Base-by-base conservation (phyloP, 805 yeast species). In the Teunomyces cretensis region DNA sequence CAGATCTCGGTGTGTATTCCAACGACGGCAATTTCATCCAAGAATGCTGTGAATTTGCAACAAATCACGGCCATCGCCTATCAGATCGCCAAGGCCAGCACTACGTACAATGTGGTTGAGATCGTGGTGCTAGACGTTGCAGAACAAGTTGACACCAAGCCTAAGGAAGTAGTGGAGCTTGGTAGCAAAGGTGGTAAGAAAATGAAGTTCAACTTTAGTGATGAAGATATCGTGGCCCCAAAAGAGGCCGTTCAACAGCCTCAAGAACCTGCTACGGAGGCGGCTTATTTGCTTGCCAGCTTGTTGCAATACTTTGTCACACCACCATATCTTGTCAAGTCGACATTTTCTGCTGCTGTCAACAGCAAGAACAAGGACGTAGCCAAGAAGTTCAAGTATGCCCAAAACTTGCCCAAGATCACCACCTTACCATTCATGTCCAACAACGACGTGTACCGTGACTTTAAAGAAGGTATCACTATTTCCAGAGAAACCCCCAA, bases 241-340 rank as follows among this genome's bases (percentile, higher is more conserved):
- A 63, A 52, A n/a, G 53, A 55, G 11, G 50, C 45, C 4, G 45
- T 37, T 4, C 43, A 43, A 12, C 48, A 48, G 28, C 54, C 44
- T 28, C 43, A 27, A 39, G 30, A 14, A 32, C 53, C 48, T 49
- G 53, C 35, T 17, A 39, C 62, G 41, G 70, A 55, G 46, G 70
- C 72, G 30, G 67, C 83, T 0, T 63, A 83, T 58, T 57, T 83
- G 6, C 74, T 88, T 44, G 90, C 92, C 1, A 71, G 83, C 1
- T 69, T 90, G 32, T 67, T 90, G 45, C 96, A 88, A 59, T 89
- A 70, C 59, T 88, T 88, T 57, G 81, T 89, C 12, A 89, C 96
- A 0, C 96, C 97, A 1, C 86, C 88, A 40, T 88, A 90, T 58
- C 70, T 90, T 35, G 78, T 83, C 14, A 83, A 83, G 48, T 65